Base-by-base conservation (phyloP, 108 stramenopile species). In the Hondaea fermentalgiana region DNA sequence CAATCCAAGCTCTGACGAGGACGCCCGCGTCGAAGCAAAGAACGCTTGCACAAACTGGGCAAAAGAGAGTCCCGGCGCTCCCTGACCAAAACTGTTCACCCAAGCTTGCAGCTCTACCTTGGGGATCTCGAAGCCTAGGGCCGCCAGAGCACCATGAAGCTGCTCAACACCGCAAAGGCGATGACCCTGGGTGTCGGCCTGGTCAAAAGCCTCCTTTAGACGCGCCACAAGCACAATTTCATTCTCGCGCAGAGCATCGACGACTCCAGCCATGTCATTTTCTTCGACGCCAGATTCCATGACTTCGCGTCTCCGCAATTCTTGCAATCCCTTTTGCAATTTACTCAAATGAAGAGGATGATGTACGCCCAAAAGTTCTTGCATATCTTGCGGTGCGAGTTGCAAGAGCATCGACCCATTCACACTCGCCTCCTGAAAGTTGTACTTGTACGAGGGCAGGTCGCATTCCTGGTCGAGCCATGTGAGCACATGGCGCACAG, bases 391-490 rank as follows among this genome's bases (percentile, higher is more conserved):
- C n/a, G 76, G 45, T 6, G 45, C 51, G 25, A 83, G 51, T 53
- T 83, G 76, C 76, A 83, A 28, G 6, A 83, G 51, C 45, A 83
- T 83, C 10, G 76, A 43, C 12, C 76, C 76, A 23, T 83, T 83
- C 25, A 83, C 51, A 3, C 76, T 83, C 49, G 76, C 76, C 51
- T 83, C 49, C 51, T 83, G 76, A 83, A 83, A 83, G 76, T 83
- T 83, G 76, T 28, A 83, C 51, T 83, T 47, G 28, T 83, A 83
- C 25, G 76, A 83, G 51, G 76, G 76, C 45, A 83, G 51, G 51
- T 83, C 76, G 51, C 76, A 83, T 28, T 83, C 76, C n/a, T 53
- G 12, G 3, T 83, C 76, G 1, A 83, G 76, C 76, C 76, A 83
- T 23, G 19, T 23, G 45, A 83, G 76, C n/a, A 83, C 76, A 12